Conservation (phyloP, 2,329 filamentous ascomycete genomes). For the Penicillium sclerotigenum region DNA sequence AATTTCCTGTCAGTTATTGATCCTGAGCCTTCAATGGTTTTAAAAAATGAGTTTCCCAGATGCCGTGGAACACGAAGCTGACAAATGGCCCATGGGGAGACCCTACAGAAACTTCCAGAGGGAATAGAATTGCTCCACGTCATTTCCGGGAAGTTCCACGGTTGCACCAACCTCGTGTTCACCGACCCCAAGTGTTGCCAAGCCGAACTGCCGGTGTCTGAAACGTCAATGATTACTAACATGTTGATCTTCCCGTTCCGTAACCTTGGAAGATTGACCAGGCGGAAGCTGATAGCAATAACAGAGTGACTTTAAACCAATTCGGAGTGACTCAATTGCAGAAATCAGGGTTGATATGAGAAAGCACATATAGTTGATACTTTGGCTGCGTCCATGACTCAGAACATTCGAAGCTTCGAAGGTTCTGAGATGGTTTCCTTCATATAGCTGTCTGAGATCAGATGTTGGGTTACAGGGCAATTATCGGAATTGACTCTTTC, state of each 20-base stretch:
- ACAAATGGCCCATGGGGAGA: neutral
- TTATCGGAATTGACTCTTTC: neutral
- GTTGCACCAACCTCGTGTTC: too few relatives aligned
- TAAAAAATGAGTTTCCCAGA: neutral
- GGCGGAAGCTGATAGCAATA: neutral
- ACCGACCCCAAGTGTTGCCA: neutral
- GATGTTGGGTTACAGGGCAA: neutral
- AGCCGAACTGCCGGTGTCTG: neutral
- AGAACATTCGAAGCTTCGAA: neutral
- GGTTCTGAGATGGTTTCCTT: neutral
- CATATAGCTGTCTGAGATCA: neutral
- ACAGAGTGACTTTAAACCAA: neutral
- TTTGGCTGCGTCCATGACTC: neutral
- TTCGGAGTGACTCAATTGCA: neutral
- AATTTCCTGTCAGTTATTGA: neutral
- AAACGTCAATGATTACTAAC: neutral
- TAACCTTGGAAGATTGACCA: neutral
- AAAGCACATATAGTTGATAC: neutral
- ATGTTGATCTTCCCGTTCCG: neutral
- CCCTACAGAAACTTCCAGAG: neutral
- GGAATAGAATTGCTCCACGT: neutral
- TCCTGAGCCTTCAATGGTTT: neutral
- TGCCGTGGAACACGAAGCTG: neutral
- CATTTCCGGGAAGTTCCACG: too few relatives aligned
- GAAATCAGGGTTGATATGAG: neutral